These are phyloP conservation scores for Puccinia horiana DNA, from an alignment of 1,284 basidiomycete genomes.

Conservation along the genomic window DNA sequence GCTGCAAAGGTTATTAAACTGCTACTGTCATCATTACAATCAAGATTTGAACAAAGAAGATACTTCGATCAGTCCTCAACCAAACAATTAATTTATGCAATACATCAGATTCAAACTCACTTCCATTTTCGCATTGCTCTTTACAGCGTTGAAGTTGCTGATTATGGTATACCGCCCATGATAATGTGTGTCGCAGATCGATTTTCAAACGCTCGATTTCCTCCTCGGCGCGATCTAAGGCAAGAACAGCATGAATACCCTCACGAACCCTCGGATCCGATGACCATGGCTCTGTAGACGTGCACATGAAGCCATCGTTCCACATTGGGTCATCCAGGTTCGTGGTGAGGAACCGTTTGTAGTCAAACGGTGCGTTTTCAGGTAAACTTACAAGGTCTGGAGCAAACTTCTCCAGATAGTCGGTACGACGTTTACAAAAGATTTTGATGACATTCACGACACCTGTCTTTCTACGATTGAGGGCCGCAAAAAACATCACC, in stretches of 20 bases:
- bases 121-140: not conserved
- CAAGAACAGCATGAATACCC: not conserved
- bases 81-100: too few species aligned
- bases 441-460: not conserved
- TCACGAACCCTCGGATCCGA: not conserved
- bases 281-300: not conserved
- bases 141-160: not conserved
- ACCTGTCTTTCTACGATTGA: not conserved
- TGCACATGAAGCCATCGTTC: conserved; percentile 10
- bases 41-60: too few species aligned
- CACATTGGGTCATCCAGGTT: conserved; percentile 13
- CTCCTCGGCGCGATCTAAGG: not conserved
- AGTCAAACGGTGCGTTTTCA: not conserved
- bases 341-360: not conserved
- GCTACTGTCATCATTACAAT: too few species aligned
- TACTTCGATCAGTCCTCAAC: too few species aligned
- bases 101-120: not conserved
- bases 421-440: not conserved
- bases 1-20: too few species aligned
- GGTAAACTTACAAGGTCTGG: not conserved
- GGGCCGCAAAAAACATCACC: not conserved
- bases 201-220: not conserved
- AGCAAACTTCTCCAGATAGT: not conserved
- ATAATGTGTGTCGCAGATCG: not conserved
- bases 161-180: not conserved